phyloP scores from a whole-genome alignment of 495 filamentous ascomycete species.

The Hyaloscypha hepaticicola region DNA sequence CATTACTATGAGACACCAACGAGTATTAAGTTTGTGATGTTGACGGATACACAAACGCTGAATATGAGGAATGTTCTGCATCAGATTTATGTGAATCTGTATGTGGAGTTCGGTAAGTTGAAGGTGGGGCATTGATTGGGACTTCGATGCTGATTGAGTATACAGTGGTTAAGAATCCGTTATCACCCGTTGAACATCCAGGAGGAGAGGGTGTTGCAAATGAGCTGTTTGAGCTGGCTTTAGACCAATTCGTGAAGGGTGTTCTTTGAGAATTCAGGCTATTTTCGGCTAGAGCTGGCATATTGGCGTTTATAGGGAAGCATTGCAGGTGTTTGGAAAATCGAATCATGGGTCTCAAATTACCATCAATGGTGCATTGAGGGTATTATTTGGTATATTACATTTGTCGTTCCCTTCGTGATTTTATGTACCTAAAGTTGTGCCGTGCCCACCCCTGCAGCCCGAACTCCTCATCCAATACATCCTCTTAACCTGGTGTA shows the following conservation, averaged over 20 bases:
- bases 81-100: slow-evolving; percentile 97
- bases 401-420: slow-evolving; percentile 16
- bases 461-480: background rate
- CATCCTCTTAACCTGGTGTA: slow-evolving; percentile 1
- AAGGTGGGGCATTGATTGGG: slow-evolving; percentile 4
- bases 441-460: background rate
- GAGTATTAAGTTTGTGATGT: slow-evolving; percentile 92
- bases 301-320: slow-evolving; percentile 7
- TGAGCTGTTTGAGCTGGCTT: slow-evolving; percentile 87
- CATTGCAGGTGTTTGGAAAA: slow-evolving; percentile 23
- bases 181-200: slow-evolving; percentile 86
- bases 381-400: slow-evolving; percentile 22
- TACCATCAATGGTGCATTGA: slow-evolving; percentile 7
- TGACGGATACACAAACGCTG: slow-evolving; percentile 85
- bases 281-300: no score
- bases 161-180: slow-evolving; percentile 88
- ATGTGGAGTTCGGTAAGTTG: slow-evolving; percentile 83
- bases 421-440: background rate
- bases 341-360: background rate
- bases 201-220: slow-evolving; percentile 87
- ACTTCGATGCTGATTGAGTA: slow-evolving; percentile 16
- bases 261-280: slow-evolving; percentile 30
- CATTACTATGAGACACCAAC: slow-evolving; percentile 99
- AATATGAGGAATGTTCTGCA: slow-evolving; percentile 92
- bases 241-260: slow-evolving; percentile 77